Percentiles rank a stretch among this genome's conserved stretches.
Evolutionary conservation across 2,329 filamentous ascomycete genomes (phyloP).

Genomic region (Blastomyces emzantsi): DNA sequence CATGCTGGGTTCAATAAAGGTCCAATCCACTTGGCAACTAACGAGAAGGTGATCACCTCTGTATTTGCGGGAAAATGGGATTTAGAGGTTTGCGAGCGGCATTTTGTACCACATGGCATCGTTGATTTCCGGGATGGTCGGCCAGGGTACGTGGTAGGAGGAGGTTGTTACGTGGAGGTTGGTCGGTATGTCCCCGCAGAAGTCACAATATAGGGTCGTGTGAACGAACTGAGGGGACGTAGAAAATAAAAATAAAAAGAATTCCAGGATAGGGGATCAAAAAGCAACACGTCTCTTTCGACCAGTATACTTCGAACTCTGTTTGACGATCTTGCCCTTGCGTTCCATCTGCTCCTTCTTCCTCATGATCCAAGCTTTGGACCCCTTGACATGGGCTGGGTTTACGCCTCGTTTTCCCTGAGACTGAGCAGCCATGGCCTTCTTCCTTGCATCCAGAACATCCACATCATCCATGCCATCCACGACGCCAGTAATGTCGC

Average conservation of each 20-base stretch:
- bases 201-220: not conserved
- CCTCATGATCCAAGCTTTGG: constrained; percentile 43
- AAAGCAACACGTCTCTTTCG: constrained; percentile 74
- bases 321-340: constrained; percentile 91
- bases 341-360: constrained; percentile 87
- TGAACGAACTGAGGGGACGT: not conserved
- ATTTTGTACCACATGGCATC: not conserved
- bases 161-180: not conserved
- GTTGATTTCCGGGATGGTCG: not conserved
- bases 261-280: constrained; percentile 34
- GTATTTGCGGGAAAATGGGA: not conserved
- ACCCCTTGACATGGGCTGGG: constrained; percentile 40
- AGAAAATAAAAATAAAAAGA: too few species aligned
- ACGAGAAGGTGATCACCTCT: not conserved
- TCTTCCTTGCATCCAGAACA: constrained; percentile 60
- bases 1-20: not conserved
- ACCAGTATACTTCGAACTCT: constrained; percentile 86
- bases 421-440: constrained; percentile 33
- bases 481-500: constrained; percentile 84
- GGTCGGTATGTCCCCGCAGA: not conserved
- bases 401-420: constrained; percentile 43
- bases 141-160: not conserved
- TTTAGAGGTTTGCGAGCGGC: not conserved
- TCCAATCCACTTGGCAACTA: not conserved
- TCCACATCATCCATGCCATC: constrained; percentile 82